Base-by-base conservation (phyloP, 768 basidiomycete genomes). In the Lepiota brunneoincarnata region DNA sequence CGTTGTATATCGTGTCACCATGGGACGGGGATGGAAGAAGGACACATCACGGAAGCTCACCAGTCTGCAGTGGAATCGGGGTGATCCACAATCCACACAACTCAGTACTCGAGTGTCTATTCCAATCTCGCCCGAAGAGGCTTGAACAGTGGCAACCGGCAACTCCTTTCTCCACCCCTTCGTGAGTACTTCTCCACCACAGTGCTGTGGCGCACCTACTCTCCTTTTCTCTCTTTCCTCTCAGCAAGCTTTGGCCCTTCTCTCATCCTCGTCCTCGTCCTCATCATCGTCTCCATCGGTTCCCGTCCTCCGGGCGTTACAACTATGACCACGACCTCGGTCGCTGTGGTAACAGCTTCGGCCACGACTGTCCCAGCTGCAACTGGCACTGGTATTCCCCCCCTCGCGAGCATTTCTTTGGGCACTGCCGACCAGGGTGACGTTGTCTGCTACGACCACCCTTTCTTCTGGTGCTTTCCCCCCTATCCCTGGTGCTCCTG, bases 401-500 rank as follows among this genome's bases (percentile, higher is more conserved):
- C 86, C 4, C 69, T 90, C 42, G 76, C 70, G 20, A 71, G 69
- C 48, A 81, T 91, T 45, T 82, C 77, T 1, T 79, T 77, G 34
- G 87, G 86, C 50, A 87, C n/a, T 87, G 84, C 69, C 86, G 4
- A 69, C 79, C 5, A 73, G 75, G 5, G 57, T 79, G 2, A 75
- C 80, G 0, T 72, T 78, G 1, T 63, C 80, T 1, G 70, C 81
- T 15, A 72, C 81, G 3, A 65, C 79, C 2, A 83, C 84, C 0
- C 87, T 71, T 60, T 34, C 78, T 0, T 67, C 83, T 38, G 90
- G 90, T 1, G 80, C 84, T 24, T 74, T 75, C 0, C 79, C 86
- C 2, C 82, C 87, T 1, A 71, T 87, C 38, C 61, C 80, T 28
- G 86, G 87, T 55, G 92, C 81, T 1, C 87, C 88, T 2, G 55